phyloP scores from a whole-genome alignment of 2,329 filamentous ascomycete genomes.

The Chrysoporthe puriensis region DNA sequence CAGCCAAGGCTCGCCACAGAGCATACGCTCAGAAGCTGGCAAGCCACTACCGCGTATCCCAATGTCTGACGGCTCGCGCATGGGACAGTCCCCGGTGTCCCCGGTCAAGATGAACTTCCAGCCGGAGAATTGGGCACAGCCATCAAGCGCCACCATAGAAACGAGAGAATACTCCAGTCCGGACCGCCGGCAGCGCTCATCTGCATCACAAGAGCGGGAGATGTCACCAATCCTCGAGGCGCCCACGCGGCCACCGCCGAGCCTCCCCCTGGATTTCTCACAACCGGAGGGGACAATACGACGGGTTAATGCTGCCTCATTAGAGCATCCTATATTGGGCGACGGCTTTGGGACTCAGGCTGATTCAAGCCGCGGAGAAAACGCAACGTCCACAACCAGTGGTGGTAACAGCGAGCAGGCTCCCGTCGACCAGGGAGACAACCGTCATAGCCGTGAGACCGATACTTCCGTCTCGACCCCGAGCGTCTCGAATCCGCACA shows the following conservation, averaged over 20 bases:
- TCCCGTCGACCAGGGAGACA: conserved; percentile 41
- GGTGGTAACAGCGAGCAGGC: conserved; percentile 37
- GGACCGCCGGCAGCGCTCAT: conserved; percentile 17
- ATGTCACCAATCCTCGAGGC: conserved; percentile 41
- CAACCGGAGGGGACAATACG: conserved; percentile 24
- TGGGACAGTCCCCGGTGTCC: conserved; percentile 58
- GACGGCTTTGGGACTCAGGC: conserved; percentile 20
- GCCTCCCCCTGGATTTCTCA: conserved; percentile 32
- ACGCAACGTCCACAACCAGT: conserved; percentile 1
- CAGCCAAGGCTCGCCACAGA: conserved; percentile 40
- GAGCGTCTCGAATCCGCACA: conserved; percentile 52
- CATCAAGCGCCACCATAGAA: conserved; percentile 58
- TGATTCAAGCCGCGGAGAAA: conserved; percentile 35
- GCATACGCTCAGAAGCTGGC: conserved; percentile 38
- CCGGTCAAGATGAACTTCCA: conserved; percentile 60
- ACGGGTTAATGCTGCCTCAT: conserved; percentile 16
- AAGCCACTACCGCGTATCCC: conserved; percentile 38
- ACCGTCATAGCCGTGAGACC: conserved; percentile 58
- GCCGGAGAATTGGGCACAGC: conserved; percentile 55
- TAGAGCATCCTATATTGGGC: conserved; percentile 8
- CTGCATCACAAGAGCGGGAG: conserved; percentile 35
- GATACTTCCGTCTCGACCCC: conserved; percentile 54
- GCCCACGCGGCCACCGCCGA: conserved; percentile 45
- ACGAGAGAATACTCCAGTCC: conserved; percentile 29
- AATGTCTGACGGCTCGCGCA: conserved; percentile 44